Conservation (phyloP, 352 stramenopile species). For the Hyphochytrium catenoides region DNA sequence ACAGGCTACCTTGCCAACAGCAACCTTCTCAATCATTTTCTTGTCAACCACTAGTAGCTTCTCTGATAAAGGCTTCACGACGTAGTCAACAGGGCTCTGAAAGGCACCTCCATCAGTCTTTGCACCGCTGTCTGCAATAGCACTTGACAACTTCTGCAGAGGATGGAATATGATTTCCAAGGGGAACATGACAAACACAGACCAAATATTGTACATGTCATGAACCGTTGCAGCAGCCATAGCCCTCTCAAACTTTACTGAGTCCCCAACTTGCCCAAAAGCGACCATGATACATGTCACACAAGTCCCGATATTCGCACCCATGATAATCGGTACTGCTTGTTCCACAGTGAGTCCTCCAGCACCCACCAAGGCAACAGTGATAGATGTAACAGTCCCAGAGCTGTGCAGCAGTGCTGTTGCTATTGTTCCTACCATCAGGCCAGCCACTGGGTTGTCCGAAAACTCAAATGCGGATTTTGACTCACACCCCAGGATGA, state of each 20-base stretch:
- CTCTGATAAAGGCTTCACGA: slow-evolving; percentile 18
- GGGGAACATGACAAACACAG: slow-evolving; percentile 37
- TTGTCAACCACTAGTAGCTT: slow-evolving; percentile 19
- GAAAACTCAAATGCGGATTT: slow-evolving; percentile 39
- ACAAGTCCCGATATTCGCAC: slow-evolving; percentile 66
- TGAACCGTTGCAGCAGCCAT: slow-evolving; percentile 27
- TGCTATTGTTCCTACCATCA: slow-evolving; percentile 44
- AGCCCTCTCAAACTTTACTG: slow-evolving; percentile 27
- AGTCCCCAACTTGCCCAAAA: slow-evolving; percentile 52
- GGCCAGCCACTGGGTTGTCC: slow-evolving; percentile 34
- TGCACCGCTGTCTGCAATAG: slow-evolving; percentile 13
- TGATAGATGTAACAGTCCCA: slow-evolving; percentile 50
- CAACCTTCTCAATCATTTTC: slow-evolving; percentile 15
- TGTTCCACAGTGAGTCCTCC: slow-evolving; percentile 38
- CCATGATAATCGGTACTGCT: slow-evolving; percentile 72
- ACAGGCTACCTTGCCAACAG: slow-evolving; percentile 13
- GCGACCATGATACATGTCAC: slow-evolving; percentile 72
- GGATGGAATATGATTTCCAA: slow-evolving; percentile 30
- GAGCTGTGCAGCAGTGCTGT: slow-evolving; percentile 42
- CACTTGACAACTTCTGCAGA: slow-evolving; percentile 26
- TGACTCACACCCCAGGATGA: slow-evolving; percentile 30
- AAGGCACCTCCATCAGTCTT: slow-evolving; percentile 14
- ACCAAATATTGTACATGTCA: slow-evolving; percentile 69
- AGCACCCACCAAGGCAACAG: slow-evolving; percentile 31
- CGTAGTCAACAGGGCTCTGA: slow-evolving; percentile 15